A percentile compares a stretch with the other conserved stretches of the same genome.
Evolutionary conservation across 805 yeast species (phyloP).

Genomic region (Yarrowia deformans): DNA sequence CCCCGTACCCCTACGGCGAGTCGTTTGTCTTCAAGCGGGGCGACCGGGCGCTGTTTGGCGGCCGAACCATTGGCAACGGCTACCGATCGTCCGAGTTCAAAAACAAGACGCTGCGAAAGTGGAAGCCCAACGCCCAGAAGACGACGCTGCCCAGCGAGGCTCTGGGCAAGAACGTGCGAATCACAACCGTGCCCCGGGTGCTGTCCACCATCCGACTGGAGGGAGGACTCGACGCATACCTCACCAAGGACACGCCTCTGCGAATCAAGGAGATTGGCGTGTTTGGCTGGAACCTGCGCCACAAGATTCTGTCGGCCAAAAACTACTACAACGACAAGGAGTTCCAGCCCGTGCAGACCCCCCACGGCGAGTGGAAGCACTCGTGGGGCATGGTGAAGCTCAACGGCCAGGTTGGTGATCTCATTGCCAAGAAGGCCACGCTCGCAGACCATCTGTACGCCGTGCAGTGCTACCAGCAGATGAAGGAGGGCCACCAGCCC

Average conservation of each 20-base stretch:
- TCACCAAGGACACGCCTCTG: slow-evolving; percentile 85
- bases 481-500: slow-evolving; percentile 35
- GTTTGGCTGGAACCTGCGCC: slow-evolving; percentile 88
- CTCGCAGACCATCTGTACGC: slow-evolving; percentile 38
- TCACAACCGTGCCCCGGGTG: slow-evolving; percentile 79
- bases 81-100: slow-evolving; percentile 78
- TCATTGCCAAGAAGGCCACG: slow-evolving; percentile 30
- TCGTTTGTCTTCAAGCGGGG: slow-evolving; percentile 80
- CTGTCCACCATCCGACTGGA: slow-evolving; percentile 87
- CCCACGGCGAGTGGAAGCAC: slow-evolving; percentile 27
- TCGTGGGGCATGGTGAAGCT: slow-evolving; percentile 28
- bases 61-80: slow-evolving; percentile 78
- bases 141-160: slow-evolving; percentile 86
- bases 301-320: slow-evolving; percentile 61
- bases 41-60: slow-evolving; percentile 90
- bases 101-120: slow-evolving; percentile 74
- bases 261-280: slow-evolving; percentile 93
- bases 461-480: slow-evolving; percentile 26
- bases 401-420: neutral
- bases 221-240: slow-evolving; percentile 92
- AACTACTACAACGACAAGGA: slow-evolving; percentile 26
- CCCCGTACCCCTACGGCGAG: slow-evolving; percentile 81
- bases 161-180: slow-evolving; percentile 61
- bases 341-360: slow-evolving; percentile 31
- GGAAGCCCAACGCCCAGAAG: slow-evolving; percentile 81